A percentile compares a stretch with the other conserved stretches of the same genome.
Conservation (phyloP, 345 rosid species). For the Cardamine chenopodiifolia region DNA sequence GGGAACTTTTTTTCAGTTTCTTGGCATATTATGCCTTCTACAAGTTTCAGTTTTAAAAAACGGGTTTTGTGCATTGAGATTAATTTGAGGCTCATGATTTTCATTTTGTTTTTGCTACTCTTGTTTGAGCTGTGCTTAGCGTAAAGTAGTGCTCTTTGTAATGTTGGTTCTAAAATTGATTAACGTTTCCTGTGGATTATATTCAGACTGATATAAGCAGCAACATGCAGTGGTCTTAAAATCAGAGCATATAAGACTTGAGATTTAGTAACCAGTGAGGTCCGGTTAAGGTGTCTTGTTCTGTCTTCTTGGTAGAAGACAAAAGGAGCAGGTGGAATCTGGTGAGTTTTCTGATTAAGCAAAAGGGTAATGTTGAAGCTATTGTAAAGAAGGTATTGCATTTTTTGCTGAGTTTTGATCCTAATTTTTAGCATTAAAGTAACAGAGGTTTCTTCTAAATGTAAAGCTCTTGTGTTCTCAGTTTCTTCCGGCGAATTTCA, state of each 20-base stretch:
- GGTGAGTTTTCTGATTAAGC: slow-evolving; percentile 46
- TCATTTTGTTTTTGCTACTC: not conserved
- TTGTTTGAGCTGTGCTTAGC: not conserved
- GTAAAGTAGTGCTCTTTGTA: slow-evolving; percentile 8
- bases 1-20: not conserved
- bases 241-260: slow-evolving; percentile 16
- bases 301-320: slow-evolving; percentile 30
- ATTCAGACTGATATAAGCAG: slow-evolving; percentile 15
- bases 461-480: slow-evolving; percentile 62
- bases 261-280: slow-evolving; percentile 15
- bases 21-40: not conserved
- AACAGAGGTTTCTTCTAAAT: slow-evolving; percentile 4
- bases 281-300: slow-evolving; percentile 27
- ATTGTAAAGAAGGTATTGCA: slow-evolving; percentile 76
- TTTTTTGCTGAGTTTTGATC: slow-evolving; percentile 12
- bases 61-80: not conserved
- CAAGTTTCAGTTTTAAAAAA: not conserved
- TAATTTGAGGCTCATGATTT: not conserved
- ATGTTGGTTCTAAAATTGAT: not conserved
- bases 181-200: not conserved
- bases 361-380: slow-evolving; percentile 71
- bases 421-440: slow-evolving; percentile 15
- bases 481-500: slow-evolving; percentile 92
- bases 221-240: slow-evolving; percentile 37
- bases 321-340: slow-evolving; percentile 18